Conservation (phyloP, 768 basidiomycete species). For the Strobilomyces confusus region DNA sequence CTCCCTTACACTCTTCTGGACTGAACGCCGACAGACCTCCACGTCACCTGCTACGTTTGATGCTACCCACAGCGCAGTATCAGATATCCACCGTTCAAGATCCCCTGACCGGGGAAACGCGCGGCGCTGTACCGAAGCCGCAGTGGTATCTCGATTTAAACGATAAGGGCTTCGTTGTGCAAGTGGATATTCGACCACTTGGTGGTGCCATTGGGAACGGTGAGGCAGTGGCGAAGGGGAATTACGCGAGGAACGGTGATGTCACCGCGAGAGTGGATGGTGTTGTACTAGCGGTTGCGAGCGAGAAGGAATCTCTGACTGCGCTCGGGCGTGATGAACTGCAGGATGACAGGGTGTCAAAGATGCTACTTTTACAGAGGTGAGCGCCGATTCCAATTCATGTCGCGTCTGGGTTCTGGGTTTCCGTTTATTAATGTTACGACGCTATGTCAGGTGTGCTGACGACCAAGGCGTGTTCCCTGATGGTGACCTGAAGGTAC, state of each 20-base stretch:
- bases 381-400: conserved; percentile 25
- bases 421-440: conserved; percentile 1
- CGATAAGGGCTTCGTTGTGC: conserved; percentile 55
- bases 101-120: conserved; percentile 71
- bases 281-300: conserved; percentile 42
- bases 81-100: conserved; percentile 73
- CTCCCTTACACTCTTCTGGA: conserved; percentile 73
- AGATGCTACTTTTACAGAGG: conserved; percentile 68
- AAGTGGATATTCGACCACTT: conserved; percentile 53
- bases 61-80: conserved; percentile 79
- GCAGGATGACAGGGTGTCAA: conserved; percentile 63
- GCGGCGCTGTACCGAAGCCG: conserved; percentile 58
- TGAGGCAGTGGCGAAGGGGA: conserved; percentile 3
- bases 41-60: conserved; percentile 74
- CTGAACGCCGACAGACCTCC: conserved; percentile 49
- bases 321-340: conserved; percentile 71
- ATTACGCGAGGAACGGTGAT: conserved; percentile 2
- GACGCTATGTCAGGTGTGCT: conserved; percentile 38
- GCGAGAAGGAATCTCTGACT: conserved; percentile 75
- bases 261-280: conserved; percentile 36
- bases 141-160: conserved; percentile 69
- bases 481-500: conserved; percentile 52
- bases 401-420: not conserved
- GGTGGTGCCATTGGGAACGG: conserved; percentile 14
- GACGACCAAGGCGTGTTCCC: conserved; percentile 58